phyloP scores from a whole-genome alignment of 2,329 filamentous ascomycete genomes.

The Cercospora sp. region DNA sequence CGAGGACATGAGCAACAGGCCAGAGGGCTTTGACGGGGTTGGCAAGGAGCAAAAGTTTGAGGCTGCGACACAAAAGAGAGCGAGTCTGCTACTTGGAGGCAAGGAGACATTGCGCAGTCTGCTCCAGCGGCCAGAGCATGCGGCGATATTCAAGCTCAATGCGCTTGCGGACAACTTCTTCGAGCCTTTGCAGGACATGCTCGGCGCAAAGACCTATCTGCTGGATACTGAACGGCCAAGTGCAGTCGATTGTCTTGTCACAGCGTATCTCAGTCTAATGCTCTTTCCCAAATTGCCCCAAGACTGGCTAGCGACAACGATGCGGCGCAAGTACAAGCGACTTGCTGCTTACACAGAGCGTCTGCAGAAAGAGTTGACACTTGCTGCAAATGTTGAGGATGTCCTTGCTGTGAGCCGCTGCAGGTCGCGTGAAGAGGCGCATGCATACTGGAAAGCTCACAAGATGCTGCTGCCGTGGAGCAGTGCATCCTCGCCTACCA shows the following conservation, averaged over 20 bases:
- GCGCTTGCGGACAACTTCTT: conserved; percentile 71
- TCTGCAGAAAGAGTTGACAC: conserved; percentile 32
- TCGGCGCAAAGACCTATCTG: conserved; percentile 58
- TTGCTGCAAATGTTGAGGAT: conserved; percentile 33
- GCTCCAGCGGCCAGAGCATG: conserved; percentile 67
- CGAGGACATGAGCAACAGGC: conserved; percentile 40
- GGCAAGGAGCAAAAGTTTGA: conserved; percentile 36
- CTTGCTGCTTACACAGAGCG: conserved; percentile 44
- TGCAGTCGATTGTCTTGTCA: conserved; percentile 74
- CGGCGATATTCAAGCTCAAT: conserved; percentile 73
- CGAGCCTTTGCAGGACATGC: conserved; percentile 66
- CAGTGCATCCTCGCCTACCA: conserved; percentile 5
- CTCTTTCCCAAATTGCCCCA: conserved; percentile 62
- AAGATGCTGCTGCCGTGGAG: conserved; percentile 34
- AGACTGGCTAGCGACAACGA: conserved; percentile 61
- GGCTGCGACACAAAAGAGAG: conserved; percentile 38
- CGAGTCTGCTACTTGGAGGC: conserved; percentile 54
- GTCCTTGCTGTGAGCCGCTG: background rate
- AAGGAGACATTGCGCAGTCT: conserved; percentile 62
- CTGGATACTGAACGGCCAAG: conserved; percentile 56
- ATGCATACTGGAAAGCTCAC: conserved; percentile 4
- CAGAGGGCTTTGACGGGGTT: conserved; percentile 34
- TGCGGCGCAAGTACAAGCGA: conserved; percentile 52
- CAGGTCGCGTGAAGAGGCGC: conserved; percentile 10
- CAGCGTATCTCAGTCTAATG: conserved; percentile 78